These are phyloP conservation scores for Penicillium lagena DNA, from an alignment of 495 filamentous ascomycete genomes.

Conservation along the genomic window DNA sequence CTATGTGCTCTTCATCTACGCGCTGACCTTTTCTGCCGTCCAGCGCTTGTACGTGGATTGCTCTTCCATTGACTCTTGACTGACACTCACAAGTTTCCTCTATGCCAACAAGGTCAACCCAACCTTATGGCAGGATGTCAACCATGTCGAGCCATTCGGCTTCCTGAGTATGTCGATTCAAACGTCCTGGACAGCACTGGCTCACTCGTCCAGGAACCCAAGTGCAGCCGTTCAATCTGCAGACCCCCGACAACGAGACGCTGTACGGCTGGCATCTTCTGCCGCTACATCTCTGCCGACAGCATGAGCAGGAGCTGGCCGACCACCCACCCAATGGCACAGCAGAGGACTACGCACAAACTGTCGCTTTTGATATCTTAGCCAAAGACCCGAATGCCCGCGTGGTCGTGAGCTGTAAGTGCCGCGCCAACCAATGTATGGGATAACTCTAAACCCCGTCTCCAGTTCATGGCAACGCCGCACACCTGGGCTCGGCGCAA, in stretches of 20 bases:
- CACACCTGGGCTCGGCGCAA: slow-evolving; percentile 38
- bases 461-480: slow-evolving; percentile 44
- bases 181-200: neutral
- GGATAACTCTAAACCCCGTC: neutral
- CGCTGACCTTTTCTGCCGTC: slow-evolving; percentile 41
- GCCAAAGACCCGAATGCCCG: slow-evolving; percentile 47
- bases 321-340: slow-evolving; percentile 36
- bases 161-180: slow-evolving; percentile 59
- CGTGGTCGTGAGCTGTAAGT: slow-evolving; percentile 52
- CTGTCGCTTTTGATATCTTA: slow-evolving; percentile 46
- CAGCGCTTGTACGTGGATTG: slow-evolving; percentile 42
- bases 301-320: slow-evolving; percentile 40
- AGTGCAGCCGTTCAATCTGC: slow-evolving; percentile 51
- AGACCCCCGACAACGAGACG: slow-evolving; percentile 50
- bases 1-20: slow-evolving; percentile 43
- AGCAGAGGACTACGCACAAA: slow-evolving; percentile 35
- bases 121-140: slow-evolving; percentile 59
- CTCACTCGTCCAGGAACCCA: slow-evolving; percentile 43
- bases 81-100: slow-evolving; percentile 52
- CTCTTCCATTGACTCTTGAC: neutral
- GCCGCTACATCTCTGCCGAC: slow-evolving; percentile 46
- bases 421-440: neutral
- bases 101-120: slow-evolving; percentile 74
- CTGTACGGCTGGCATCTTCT: slow-evolving; percentile 59
- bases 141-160: slow-evolving; percentile 70